phyloP scores from a whole-genome alignment of 2,329 filamentous ascomycete species.

The Aureobasidium vineae region DNA sequence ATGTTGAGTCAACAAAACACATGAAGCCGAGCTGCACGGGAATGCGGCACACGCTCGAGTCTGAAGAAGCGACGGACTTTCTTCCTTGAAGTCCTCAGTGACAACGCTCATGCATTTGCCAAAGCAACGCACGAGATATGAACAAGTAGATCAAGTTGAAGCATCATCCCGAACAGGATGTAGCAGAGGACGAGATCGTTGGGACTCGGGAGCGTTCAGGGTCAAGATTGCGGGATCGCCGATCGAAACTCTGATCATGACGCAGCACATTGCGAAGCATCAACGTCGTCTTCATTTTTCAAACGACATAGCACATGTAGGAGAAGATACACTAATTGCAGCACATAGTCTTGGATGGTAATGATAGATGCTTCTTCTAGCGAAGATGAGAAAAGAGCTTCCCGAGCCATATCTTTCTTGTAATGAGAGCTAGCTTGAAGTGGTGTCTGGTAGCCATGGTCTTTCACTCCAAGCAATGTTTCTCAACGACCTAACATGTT shows the following conservation, averaged over 20 bases:
- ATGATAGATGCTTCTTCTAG: background rate
- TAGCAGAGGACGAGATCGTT: background rate
- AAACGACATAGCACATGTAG: background rate
- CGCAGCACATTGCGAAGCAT: conserved; percentile 3
- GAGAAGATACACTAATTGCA: background rate
- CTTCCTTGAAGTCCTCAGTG: background rate
- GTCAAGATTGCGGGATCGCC: conserved; percentile 11
- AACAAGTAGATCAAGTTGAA: background rate
- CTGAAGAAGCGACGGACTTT: background rate
- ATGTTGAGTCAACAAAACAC: conserved; percentile 17
- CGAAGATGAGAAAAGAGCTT: background rate
- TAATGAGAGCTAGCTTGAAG: background rate
- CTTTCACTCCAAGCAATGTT: background rate
- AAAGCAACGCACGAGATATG: background rate
- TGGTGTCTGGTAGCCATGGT: background rate
- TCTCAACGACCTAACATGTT: no score
- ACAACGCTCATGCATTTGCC: background rate
- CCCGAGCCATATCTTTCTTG: background rate
- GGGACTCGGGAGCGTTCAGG: background rate
- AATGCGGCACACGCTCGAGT: background rate
- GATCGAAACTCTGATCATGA: conserved; percentile 10
- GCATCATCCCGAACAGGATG: background rate
- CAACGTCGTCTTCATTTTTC: background rate
- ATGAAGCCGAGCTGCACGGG: conserved; percentile 3
- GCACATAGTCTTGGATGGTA: background rate